Evolutionary conservation across 2,329 filamentous ascomycete genomes (phyloP).

Genomic region (Septoria linicola): DNA sequence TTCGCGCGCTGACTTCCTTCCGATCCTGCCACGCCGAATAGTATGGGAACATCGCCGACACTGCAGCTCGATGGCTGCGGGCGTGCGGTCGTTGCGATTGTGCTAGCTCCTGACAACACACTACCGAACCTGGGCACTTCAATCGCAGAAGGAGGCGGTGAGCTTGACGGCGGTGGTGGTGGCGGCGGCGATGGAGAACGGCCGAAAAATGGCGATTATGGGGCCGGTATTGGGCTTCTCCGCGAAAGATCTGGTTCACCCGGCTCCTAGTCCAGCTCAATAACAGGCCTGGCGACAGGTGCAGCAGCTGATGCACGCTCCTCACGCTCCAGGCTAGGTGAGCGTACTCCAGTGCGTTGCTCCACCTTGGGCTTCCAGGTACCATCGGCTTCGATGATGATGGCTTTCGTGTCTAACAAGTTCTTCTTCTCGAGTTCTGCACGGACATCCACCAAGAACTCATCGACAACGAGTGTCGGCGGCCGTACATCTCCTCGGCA

Average conservation of each 20-base stretch:
- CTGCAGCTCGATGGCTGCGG: neutral
- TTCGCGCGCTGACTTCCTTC: neutral
- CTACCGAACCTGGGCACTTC: neutral
- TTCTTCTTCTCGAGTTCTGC: constrained; percentile 42
- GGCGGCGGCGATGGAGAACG: neutral
- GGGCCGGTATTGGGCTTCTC: neutral
- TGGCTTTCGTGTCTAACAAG: constrained; percentile 53
- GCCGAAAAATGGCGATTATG: neutral
- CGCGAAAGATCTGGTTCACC: neutral
- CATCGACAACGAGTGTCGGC: constrained; percentile 66
- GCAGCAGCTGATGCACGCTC: constrained; percentile 14
- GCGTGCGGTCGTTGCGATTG: too few species aligned
- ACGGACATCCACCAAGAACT: constrained; percentile 67
- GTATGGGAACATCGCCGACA: neutral
- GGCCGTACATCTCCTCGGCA: constrained; percentile 78
- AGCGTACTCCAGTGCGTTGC: constrained; percentile 31
- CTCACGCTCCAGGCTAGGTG: constrained; percentile 31
- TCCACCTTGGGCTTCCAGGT: constrained; percentile 54
- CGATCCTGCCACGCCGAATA: neutral
- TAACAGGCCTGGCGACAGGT: constrained; percentile 22
- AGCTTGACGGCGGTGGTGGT: neutral
- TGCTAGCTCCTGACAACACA: neutral
- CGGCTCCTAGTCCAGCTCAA: constrained; percentile 29
- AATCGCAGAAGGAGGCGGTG: neutral
- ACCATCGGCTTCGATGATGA: constrained; percentile 64